These are phyloP conservation scores for Mucor lusitanicus DNA, from an alignment of 371 early-diverging fungal genomes.

Conservation along the genomic window DNA sequence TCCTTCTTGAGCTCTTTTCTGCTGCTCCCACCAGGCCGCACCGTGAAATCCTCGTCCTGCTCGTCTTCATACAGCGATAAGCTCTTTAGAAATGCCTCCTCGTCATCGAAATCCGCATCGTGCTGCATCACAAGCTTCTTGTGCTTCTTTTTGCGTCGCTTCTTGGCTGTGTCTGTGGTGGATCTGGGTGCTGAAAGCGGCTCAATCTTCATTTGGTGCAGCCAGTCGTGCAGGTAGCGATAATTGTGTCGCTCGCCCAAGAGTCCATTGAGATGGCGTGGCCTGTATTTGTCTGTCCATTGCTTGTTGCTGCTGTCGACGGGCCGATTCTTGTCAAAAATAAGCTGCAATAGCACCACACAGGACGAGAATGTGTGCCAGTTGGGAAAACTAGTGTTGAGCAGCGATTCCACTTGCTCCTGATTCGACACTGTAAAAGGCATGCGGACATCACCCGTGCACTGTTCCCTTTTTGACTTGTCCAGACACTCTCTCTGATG, in stretches of 20 bases:
- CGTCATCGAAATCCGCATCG: not conserved
- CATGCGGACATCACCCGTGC: not conserved
- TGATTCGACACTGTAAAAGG: not conserved
- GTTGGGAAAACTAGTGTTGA: conserved; percentile 12
- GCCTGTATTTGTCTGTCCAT: conserved; percentile 46
- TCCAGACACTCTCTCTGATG: not conserved
- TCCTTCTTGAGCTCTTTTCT: conserved; percentile 21
- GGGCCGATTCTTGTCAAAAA: conserved; percentile 6
- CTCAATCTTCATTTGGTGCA: conserved; percentile 40
- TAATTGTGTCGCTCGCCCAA: conserved; percentile 27
- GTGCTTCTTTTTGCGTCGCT: conserved; percentile 4
- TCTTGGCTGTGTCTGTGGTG: not conserved
- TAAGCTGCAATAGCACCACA: conserved; percentile 2
- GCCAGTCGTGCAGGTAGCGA: conserved; percentile 38
- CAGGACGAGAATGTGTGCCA: conserved; percentile 21
- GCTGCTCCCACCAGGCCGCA: not conserved
- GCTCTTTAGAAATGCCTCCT: not conserved
- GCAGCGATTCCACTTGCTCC: not conserved
- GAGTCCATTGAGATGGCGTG: conserved; percentile 20
- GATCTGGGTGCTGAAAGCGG: conserved; percentile 15
- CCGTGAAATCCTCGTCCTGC: conserved; percentile 31
- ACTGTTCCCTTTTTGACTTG: too few relatives aligned
- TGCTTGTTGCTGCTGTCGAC: not conserved
- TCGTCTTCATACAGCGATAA: conserved; percentile 7
- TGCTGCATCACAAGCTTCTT: not conserved